Base-by-base conservation (phyloP, 2,329 filamentous ascomycete genomes). In the Lasiodiplodia citricola region DNA sequence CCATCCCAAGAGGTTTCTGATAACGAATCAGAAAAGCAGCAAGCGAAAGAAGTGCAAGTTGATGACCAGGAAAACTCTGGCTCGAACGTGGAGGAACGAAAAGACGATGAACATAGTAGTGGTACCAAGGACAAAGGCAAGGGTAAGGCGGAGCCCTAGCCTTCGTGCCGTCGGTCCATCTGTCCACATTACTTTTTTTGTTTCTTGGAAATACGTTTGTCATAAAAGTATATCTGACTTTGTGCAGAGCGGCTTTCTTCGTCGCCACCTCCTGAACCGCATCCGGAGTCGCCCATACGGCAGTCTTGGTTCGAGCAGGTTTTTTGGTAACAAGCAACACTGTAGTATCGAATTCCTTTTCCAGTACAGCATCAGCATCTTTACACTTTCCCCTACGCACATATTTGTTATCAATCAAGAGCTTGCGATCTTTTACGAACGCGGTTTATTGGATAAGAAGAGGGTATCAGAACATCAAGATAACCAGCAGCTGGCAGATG, bases 141-240 rank as follows among this genome's bases (percentile, higher is more conserved):
- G 65, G 65, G 65, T 67, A 67, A 67, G 65, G 65, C 55, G 65
- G 65, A 67, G 55, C 56, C 41, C 38, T 67, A 28, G 54, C 65
- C 16, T 41, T 54, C n/a, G 38, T 58, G 28, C 65, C 56, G 31
- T 44, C 41, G 31, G 52, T 50, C 52, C 18, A 16, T 4, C 28
- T 14, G 37, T 66, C 50, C 23, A 41, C 14, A 21, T 47, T 18
- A 18, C 18, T n/a, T n/a, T 21, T 47, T 47, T 21, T 3, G 18
- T 47, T 21, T 21, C 44, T 35, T 21, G 11, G 16, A 25, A 38
- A 4, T 4, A 25, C 11, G n/a, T 13, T 23, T 44, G 14, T 47
- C 13, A 16, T 25, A 58, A 35, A 60, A 31, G 31, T 51, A 37
- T 52, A 31, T 67, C 55, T 67, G 31, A 67, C 55, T 41, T 28